phyloP scores from a whole-genome alignment of 1,284 basidiomycete genomes.

The Ceratobasidium sp. region DNA sequence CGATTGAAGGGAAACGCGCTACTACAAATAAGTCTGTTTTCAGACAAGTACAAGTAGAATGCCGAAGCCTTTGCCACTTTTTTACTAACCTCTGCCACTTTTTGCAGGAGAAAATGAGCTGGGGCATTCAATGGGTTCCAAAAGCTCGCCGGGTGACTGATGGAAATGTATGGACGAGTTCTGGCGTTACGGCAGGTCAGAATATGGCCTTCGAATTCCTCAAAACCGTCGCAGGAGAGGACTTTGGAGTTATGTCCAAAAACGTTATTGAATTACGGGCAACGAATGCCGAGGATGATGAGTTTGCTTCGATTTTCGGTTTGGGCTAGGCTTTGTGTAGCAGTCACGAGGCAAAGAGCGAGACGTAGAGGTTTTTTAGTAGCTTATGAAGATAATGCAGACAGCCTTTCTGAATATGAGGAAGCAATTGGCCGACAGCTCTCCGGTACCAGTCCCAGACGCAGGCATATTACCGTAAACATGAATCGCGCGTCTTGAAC shows the following conservation, averaged over 20 bases:
- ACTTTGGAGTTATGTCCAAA: constrained; percentile 1
- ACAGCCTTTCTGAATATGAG: too few species aligned
- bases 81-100: background rate
- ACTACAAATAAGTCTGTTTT: constrained; percentile 38
- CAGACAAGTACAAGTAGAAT: constrained; percentile 12
- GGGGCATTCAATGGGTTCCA: constrained; percentile 45
- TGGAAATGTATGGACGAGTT: constrained; percentile 50
- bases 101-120: background rate
- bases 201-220: too few species aligned
- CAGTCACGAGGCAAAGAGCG: too few species aligned
- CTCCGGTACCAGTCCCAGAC: too few species aligned
- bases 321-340: too few species aligned
- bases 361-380: too few species aligned
- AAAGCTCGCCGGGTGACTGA: constrained; percentile 53
- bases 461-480: too few species aligned
- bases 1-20: constrained; percentile 37
- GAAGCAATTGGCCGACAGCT: too few species aligned
- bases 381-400: too few species aligned
- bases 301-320: constrained; percentile 4
- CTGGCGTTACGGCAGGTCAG: too few species aligned
- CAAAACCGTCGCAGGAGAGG: too few species aligned
- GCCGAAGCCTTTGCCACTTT: background rate
- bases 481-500: too few species aligned
- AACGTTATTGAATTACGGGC: constrained; percentile 20
- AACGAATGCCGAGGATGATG: constrained; percentile 7